Conservation (phyloP, 2,329 filamentous ascomycete species). For the Fusarium gaditjirri region DNA sequence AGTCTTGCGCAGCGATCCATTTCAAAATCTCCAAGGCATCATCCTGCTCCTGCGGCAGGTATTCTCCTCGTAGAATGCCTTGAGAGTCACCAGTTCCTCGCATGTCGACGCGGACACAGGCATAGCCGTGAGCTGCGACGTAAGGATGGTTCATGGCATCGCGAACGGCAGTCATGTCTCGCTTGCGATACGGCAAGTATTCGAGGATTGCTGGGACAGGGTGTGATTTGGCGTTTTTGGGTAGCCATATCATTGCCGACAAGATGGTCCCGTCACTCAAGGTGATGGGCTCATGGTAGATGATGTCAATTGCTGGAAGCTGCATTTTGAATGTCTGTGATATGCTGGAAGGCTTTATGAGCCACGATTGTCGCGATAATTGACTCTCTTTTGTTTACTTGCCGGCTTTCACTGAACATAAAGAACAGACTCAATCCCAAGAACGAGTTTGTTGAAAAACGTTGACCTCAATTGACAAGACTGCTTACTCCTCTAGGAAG, state of each 20-base stretch:
- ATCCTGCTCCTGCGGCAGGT: background rate
- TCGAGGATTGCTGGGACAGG: conserved; percentile 10
- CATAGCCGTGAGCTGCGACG: background rate
- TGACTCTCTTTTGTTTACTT: too few relatives aligned
- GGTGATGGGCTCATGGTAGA: conserved; percentile 3
- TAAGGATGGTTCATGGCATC: conserved; percentile 13
- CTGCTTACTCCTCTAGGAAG: background rate
- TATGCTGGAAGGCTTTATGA: too few relatives aligned
- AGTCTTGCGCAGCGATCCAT: background rate
- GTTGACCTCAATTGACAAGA: too few relatives aligned
- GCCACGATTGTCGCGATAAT: too few relatives aligned
- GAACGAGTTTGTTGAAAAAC: background rate
- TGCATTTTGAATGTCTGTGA: background rate
- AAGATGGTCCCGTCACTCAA: conserved; percentile 1
- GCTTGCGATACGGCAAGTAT: background rate
- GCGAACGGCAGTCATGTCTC: background rate
- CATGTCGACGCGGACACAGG: background rate
- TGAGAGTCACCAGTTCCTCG: conserved; percentile 10
- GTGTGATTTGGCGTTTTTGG: background rate
- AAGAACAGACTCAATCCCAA: too few relatives aligned
- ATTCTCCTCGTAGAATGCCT: background rate
- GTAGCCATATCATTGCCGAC: conserved; percentile 6
- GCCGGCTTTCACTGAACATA: too few relatives aligned
- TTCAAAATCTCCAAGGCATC: background rate
- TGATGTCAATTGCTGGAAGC: background rate